Base-by-base conservation (phyloP, 805 yeast genomes). In the Lachancea thermotolerans region DNA sequence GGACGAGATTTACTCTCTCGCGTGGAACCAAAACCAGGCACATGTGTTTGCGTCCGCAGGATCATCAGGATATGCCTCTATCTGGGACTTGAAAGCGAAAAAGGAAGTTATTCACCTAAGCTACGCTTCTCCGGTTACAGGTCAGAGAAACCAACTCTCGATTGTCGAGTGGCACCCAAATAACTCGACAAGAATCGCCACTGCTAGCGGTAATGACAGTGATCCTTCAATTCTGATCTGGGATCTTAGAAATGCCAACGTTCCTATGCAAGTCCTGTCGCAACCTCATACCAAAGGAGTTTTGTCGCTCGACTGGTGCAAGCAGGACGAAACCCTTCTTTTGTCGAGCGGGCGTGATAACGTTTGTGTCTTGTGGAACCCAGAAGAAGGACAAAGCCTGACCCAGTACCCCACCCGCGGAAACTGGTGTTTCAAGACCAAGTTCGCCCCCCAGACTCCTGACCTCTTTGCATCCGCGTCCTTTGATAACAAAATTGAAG, bases 81-180 rank as follows among this genome's bases (percentile, higher is more conserved):
- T 93, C 53, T 93, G 97, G 97, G 98, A 93, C 67, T 71, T 90
- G 53, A 85, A 85, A 59, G 80, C 89, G 35, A 83, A 82, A 61
- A 78, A 87, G 58, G 97, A 91, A 67, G 95, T 91, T 18, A 70
- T 93, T 49, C 96, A 88, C 64, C 73, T 93, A 61, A 76, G 80
- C 46, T 86, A 87, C 64, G 70, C 81, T 17, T 79, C 82, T 7
- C 68, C 77, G 10, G 55, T 62, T 16, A 63, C 72, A 3, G 67
- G 70, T 12, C 62, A 71, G 27, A 77, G 83, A 58, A 82, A 89
- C 18, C 82, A 82, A 45, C 74, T 91, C 41, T 79, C 95, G 31
- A 75, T 77, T 49, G 95, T 93, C 11, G 88, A 83, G 47, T 93
- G 99, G 99, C 97, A 93, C 65, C 99, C 99, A 46, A 68, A 75